Base-by-base conservation (phyloP, 257 asterid genomes). In the Fraxinus pennsylvanica region DNA sequence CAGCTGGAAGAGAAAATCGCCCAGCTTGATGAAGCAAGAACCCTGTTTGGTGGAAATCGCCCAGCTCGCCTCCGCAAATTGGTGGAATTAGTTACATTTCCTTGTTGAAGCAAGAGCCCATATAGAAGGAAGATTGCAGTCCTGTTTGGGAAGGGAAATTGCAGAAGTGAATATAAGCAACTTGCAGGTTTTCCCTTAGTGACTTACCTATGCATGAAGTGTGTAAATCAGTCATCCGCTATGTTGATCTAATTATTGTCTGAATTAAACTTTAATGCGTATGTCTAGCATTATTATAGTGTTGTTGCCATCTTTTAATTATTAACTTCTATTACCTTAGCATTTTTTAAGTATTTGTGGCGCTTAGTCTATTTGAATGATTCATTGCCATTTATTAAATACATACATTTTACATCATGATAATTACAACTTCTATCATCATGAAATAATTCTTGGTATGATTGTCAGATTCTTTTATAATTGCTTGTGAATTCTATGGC, bases 401-500 rank as follows among this genome's bases (percentile, higher is more conserved):
- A 22, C 9, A 21, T 21, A 6, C 13, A 59, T 19, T 39, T 15
- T 57, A 36, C 73, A 19, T n/a, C 4, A 29, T 38, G 81, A 32
- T 77, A 69, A 69, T 35, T 36, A 32, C 25, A 50, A 69, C 17
- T 43, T 9, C 50, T 25, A 75, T 30, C 29, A 1, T 57, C 43
- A 47, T 33, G 29, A 65, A 29, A 41, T 69, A 17, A 39, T 65
- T 71, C 61, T 50, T 36, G 0, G n/a, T 61, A 30, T 22, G 7
- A 14, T n/a, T 0, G 9, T 65, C 13, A 25, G 30, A 54, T 65
- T 77, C 2, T 29, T 22, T 75, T 67, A 30, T 72, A 76, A 59
- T 66, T 71, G 73, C 50, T 9, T 57, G 73, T 74, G 71, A 72
- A 71, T 59, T 72, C 63, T 21, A 15, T 77, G 74, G 25, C 85